These are phyloP conservation scores for Forsythia suspensa DNA, from an alignment of 257 asterid species.

Conservation along the genomic window DNA sequence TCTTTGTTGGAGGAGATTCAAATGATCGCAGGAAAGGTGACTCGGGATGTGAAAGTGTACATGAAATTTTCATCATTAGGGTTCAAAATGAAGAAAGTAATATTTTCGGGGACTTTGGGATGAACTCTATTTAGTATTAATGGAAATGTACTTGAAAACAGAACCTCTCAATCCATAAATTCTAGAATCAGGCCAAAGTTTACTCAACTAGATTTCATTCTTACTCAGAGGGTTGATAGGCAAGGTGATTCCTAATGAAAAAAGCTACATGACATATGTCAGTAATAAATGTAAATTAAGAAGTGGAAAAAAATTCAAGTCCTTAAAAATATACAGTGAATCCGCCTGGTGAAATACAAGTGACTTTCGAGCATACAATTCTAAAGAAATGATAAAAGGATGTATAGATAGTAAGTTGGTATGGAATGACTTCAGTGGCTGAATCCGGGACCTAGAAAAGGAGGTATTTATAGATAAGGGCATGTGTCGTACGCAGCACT, in stretches of 20 bases:
- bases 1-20: too few species aligned
- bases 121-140: background rate
- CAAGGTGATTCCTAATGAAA: background rate
- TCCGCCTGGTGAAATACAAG: background rate
- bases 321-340: background rate
- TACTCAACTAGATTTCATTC: background rate
- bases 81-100: background rate
- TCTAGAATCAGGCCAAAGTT: background rate
- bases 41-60: background rate
- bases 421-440: background rate
- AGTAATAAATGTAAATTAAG: background rate
- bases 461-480: background rate
- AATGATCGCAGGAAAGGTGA: background rate
- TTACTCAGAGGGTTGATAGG: background rate
- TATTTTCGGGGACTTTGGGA: background rate
- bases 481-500: background rate
- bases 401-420: background rate
- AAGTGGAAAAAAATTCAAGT: background rate
- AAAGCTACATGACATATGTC: background rate
- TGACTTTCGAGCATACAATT: background rate
- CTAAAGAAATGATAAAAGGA: background rate
- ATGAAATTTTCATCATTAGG: background rate
- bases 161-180: background rate
- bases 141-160: background rate
- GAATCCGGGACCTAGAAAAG: background rate